phyloP scores from a whole-genome alignment of 1,284 basidiomycete genomes.

The Takashimella tepidaria region DNA sequence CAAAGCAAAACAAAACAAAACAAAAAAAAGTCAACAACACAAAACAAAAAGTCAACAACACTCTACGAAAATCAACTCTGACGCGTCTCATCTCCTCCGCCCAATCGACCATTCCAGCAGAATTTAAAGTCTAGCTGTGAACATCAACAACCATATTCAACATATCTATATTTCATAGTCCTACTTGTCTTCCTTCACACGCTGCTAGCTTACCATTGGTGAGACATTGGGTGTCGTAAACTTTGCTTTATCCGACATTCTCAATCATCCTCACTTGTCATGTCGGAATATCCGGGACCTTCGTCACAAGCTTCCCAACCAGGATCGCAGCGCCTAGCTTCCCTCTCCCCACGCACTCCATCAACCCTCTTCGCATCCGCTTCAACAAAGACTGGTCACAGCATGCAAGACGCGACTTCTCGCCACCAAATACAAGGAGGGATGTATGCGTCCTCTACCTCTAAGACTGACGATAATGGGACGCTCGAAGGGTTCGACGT shows the following conservation, averaged over 20 bases:
- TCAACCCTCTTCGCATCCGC: background rate
- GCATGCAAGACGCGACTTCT: background rate
- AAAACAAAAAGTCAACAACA: too few species aligned
- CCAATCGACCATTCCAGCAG: background rate
- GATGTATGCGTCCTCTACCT: background rate
- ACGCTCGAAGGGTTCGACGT: background rate
- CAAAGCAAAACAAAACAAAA: too few species aligned
- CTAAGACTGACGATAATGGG: background rate
- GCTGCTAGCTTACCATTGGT: too few species aligned
- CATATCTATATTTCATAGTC: too few species aligned
- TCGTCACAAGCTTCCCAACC: background rate
- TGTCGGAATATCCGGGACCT: background rate
- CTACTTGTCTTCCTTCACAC: too few species aligned
- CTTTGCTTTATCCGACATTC: background rate
- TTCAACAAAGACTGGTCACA: too few species aligned
- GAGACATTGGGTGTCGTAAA: too few species aligned
- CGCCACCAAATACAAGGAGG: background rate
- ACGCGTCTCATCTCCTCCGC: too few species aligned
- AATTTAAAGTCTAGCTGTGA: too few species aligned
- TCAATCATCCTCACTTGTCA: background rate
- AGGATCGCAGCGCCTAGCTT: background rate
- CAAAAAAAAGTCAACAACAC: too few species aligned
- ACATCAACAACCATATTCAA: too few species aligned
- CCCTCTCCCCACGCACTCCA: background rate
- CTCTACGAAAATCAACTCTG: too few species aligned